Base-by-base conservation (phyloP, 2,329 filamentous ascomycete species). In the Chalaropsis thielavioides region DNA sequence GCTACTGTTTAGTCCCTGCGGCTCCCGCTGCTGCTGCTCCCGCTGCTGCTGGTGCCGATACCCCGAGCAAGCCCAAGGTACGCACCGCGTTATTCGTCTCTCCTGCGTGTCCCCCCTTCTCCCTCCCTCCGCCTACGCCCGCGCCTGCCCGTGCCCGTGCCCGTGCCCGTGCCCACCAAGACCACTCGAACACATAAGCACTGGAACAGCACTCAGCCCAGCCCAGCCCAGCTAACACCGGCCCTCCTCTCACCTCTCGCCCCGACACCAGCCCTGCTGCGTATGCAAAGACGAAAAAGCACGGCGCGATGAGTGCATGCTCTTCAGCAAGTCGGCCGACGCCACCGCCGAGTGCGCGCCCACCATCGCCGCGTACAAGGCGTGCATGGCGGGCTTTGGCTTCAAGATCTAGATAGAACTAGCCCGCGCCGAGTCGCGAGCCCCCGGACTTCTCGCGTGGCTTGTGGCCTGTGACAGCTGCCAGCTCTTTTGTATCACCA, bases 201-300 rank as follows among this genome's bases (percentile, higher is more conserved):
- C n/a, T n/a, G n/a, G n/a, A n/a, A n/a, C n/a, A n/a, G n/a, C n/a
- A n/a, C n/a, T n/a, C n/a, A n/a, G n/a, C n/a, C n/a, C n/a, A n/a
- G n/a, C n/a, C n/a, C n/a, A n/a, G 8, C 49, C 15, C 24, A 13
- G 19, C 49, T 27, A 54, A 54, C 19, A 13, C 19, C 13, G n/a
- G n/a, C 17, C 49, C 51, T 10, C 27, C 35, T 31, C 6, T 31
- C 31, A n/a, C n/a, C n/a, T n/a, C n/a, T n/a, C n/a, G n/a, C 31
- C 31, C 31, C 31, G 2, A 2, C 6, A 31, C 31, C n/a, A 96
- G 90, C 92, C 92, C 54, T 97, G 94, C 83, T 97, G 94, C 74
- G 94, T 97, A 38, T 99, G 94, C 84, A 96, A 92, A 74, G 85
- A 94, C 56, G 91, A 99, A 76, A 99, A 99, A 76, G 81, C 89